Conservation (phyloP, 1,284 basidiomycete genomes). For the Tilletia horrida region DNA sequence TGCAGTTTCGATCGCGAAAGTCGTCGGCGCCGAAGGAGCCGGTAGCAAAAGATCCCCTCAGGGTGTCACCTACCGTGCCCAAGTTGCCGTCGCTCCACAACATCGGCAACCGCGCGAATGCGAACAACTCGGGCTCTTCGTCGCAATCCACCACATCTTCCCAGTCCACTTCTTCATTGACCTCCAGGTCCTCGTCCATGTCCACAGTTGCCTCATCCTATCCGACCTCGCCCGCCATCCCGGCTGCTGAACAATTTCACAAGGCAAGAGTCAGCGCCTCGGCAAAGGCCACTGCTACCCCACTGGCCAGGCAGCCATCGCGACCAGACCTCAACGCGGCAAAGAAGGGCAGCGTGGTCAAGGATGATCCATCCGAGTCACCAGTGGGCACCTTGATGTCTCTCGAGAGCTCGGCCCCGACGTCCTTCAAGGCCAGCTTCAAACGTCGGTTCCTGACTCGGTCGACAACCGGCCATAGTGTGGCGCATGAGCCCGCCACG, state of each 20-base stretch:
- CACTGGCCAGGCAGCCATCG: too few relatives aligned
- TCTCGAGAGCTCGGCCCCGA: not conserved
- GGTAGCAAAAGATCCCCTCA: not conserved
- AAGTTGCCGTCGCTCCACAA: not conserved
- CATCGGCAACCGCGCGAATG: not conserved
- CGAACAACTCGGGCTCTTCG: conserved; percentile 8
- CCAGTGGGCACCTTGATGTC: not conserved
- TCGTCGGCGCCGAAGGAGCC: not conserved
- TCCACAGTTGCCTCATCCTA: conserved; percentile 1
- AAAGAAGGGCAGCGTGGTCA: not conserved
- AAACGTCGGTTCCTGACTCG: not conserved
- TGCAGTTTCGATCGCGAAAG: not conserved
- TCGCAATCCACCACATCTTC: conserved; percentile 9
- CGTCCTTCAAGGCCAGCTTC: conserved; percentile 8
- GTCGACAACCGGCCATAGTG: not conserved
- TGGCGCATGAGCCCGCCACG: not conserved
- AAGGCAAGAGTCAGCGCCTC: too few relatives aligned
- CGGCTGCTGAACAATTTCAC: not conserved
- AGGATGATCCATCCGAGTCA: not conserved
- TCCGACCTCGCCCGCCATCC: not conserved
- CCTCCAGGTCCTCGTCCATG: conserved; percentile 1
- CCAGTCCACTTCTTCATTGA: conserved; percentile 8
- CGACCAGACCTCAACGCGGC: not conserved
- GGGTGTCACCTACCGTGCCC: not conserved
- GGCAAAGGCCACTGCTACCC: too few relatives aligned